Percentiles rank a stretch among this genome's conserved stretches.
Conservation (phyloP, 1,139 yeast species). For the Chernovozyma aurita region DNA sequence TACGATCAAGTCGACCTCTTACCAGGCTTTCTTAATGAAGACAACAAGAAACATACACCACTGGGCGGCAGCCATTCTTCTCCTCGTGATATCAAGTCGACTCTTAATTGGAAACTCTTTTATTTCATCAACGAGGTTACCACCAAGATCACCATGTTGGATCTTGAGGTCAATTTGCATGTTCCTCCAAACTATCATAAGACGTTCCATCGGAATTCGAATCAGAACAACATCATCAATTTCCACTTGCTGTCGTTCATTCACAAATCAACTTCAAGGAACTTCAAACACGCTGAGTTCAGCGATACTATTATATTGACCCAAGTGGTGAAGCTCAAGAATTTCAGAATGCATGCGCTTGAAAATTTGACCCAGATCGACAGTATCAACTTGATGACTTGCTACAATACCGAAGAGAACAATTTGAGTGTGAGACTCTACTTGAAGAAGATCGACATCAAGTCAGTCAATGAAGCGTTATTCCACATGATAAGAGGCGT, state of each 20-base stretch:
- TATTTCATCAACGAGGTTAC: slow-evolving; percentile 17
- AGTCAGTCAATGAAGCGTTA: slow-evolving; percentile 35
- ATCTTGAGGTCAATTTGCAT: slow-evolving; percentile 26
- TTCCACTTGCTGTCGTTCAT: slow-evolving; percentile 22
- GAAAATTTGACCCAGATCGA: slow-evolving; percentile 29
- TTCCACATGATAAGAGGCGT: slow-evolving; percentile 35
- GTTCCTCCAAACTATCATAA: slow-evolving; percentile 24
- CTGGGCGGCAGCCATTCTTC: too few relatives aligned
- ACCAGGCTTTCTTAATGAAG: background rate
- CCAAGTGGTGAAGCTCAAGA: slow-evolving; percentile 27
- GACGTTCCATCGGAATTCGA: slow-evolving; percentile 26
- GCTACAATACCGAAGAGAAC: slow-evolving; percentile 22
- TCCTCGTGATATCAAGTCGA: background rate
- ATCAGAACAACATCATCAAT: slow-evolving; percentile 23
- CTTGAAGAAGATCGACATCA: slow-evolving; percentile 25
- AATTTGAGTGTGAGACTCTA: slow-evolving; percentile 21
- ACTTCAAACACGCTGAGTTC: slow-evolving; percentile 5
- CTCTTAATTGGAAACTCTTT: slow-evolving; percentile 8
- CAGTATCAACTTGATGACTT: slow-evolving; percentile 24
- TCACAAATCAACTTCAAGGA: slow-evolving; percentile 25
- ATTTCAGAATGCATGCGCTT: slow-evolving; percentile 25
- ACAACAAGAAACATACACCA: background rate
- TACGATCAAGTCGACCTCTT: slow-evolving; percentile 31
- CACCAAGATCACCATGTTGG: slow-evolving; percentile 28
- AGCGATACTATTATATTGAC: slow-evolving; percentile 8